Percentiles rank a stretch among this genome's conserved stretches.
Conservation (phyloP, 1,284 basidiomycete genomes). For the Athelia sp. region DNA sequence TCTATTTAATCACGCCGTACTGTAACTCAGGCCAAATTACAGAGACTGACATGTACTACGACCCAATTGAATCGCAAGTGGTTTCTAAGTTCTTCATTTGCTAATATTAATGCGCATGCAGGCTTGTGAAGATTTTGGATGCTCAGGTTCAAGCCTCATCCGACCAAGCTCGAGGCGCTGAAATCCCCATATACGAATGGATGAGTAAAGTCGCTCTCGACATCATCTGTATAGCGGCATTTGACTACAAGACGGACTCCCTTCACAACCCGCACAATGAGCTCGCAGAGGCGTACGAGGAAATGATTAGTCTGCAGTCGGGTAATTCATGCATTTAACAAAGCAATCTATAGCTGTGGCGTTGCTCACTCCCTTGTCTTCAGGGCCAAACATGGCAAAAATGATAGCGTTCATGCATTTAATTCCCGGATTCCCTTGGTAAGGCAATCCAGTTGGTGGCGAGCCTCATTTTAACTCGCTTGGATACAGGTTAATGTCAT, state of each 20-base stretch:
- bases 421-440: neutral
- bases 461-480: too few relatives aligned
- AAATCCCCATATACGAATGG: conserved; percentile 21
- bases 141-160: conserved; percentile 8
- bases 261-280: conserved; percentile 19
- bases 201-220: conserved; percentile 21
- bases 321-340: conserved; percentile 8
- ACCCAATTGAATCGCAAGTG: conserved; percentile 19
- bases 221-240: conserved; percentile 23
- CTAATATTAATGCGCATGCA: conserved; percentile 3
- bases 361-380: too few relatives aligned
- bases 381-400: conserved; percentile 12
- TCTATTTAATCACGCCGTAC: conserved; percentile 1
- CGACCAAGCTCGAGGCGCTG: conserved; percentile 8
- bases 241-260: conserved; percentile 21
- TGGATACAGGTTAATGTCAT: too few relatives aligned
- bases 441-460: neutral
- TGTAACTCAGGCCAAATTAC: neutral
- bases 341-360: too few relatives aligned
- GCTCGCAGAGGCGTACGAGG: conserved; percentile 20
- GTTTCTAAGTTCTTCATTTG: neutral
- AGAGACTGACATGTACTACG: conserved; percentile 25
- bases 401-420: neutral
- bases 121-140: conserved; percentile 17
- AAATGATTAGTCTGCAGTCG: conserved; percentile 17